Conservation (phyloP, 208 protist genomes). For the Leishmania amazonensis region DNA sequence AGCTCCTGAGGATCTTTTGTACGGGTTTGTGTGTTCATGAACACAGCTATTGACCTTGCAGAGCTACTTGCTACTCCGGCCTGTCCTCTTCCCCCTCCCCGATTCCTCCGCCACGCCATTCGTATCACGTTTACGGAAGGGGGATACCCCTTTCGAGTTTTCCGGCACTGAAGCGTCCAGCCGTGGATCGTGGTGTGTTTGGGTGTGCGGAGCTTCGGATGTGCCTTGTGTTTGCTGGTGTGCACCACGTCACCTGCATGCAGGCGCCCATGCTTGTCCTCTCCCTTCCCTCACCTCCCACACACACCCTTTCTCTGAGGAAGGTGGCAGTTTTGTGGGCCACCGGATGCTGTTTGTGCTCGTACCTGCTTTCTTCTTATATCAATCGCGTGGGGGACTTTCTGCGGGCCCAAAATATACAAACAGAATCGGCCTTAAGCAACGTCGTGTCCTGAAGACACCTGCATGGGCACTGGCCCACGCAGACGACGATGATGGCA, state of each 20-base stretch:
- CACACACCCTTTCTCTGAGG: background rate
- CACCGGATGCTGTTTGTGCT: background rate
- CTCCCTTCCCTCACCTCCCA: background rate
- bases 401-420: background rate
- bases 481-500: background rate
- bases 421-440: background rate
- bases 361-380: background rate
- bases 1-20: background rate
- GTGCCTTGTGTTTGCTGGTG: background rate
- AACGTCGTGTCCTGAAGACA: background rate
- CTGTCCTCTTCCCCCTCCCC: background rate
- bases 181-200: background rate
- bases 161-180: background rate
- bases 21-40: slow-evolving; percentile 7
- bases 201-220: background rate
- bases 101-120: background rate
- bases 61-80: background rate
- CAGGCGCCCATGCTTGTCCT: background rate
- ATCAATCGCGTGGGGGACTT: background rate
- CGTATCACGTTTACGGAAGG: background rate
- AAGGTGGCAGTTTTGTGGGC: background rate
- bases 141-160: background rate
- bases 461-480: background rate
- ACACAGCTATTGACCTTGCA: background rate
- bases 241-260: background rate